Conservation (phyloP, 192 early-diverging fungal species). For the Gonapodya sp. region DNA sequence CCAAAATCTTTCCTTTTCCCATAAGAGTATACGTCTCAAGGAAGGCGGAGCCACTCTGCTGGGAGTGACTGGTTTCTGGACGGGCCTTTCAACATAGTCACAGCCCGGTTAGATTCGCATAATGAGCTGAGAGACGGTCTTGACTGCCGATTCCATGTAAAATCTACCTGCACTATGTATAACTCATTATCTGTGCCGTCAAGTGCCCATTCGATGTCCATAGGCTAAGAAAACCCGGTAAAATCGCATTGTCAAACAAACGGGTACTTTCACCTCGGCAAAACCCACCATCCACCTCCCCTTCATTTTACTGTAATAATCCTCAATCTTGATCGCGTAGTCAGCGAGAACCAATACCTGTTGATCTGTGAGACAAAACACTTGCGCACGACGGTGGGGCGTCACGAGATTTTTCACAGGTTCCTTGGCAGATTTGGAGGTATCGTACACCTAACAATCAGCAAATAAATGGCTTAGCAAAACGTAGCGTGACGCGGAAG, state of each 20-base stretch:
- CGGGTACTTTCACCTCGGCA: background rate
- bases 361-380: background rate
- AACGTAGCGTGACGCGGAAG: no score
- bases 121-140: background rate
- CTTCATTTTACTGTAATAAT: background rate
- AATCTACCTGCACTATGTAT: constrained; percentile 9
- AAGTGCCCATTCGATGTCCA: constrained; percentile 11
- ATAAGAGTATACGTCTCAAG: background rate
- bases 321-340: constrained; percentile 8
- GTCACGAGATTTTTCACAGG: background rate
- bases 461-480: no score
- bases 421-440: background rate
- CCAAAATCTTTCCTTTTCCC: background rate
- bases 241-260: background rate
- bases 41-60: background rate
- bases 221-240: background rate
- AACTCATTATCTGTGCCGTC: background rate
- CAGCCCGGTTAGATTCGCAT: background rate
- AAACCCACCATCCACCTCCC: background rate
- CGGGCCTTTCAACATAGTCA: background rate
- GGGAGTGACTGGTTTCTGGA: background rate
- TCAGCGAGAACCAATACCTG: background rate
- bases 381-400: background rate
- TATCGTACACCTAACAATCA: no score
- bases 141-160: background rate